These are phyloP conservation scores for Moesziomyces aphidis DNA, from an alignment of 1,284 basidiomycete species.

Conservation along the genomic window DNA sequence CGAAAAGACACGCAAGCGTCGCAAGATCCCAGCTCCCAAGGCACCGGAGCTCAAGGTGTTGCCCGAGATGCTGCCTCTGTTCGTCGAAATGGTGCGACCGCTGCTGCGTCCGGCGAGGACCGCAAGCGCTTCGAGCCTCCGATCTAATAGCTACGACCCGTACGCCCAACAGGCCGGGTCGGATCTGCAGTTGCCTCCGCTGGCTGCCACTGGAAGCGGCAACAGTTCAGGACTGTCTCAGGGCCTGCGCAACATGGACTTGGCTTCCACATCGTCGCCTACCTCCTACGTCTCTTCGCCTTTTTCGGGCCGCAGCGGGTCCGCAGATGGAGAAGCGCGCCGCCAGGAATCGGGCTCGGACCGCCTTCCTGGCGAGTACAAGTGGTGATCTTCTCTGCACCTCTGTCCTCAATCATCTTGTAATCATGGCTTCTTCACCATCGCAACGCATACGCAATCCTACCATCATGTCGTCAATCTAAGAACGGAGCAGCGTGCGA, in stretches of 20 bases:
- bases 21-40: constrained; percentile 72
- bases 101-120: constrained; percentile 45
- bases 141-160: constrained; percentile 34
- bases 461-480: background rate
- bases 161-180: constrained; percentile 7
- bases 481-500: too few relatives aligned
- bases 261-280: constrained; percentile 21
- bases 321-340: constrained; percentile 3
- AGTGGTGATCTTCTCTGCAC: constrained; percentile 18
- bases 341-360: constrained; percentile 10
- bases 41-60: constrained; percentile 80
- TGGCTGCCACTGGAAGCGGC: constrained; percentile 6
- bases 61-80: constrained; percentile 62
- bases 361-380: constrained; percentile 42
- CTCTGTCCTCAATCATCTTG: background rate
- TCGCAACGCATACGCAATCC: background rate
- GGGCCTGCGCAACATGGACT: constrained; percentile 19
- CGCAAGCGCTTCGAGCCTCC: constrained; percentile 43
- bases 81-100: constrained; percentile 60
- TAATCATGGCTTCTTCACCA: background rate
- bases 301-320: constrained; percentile 12
- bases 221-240: constrained; percentile 5
- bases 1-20: constrained; percentile 67
- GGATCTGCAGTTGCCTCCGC: constrained; percentile 8
- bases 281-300: constrained; percentile 33